Percentiles rank a stretch among this genome's conserved stretches.
These are phyloP conservation scores for Rickenella mellea DNA, from an alignment of 768 basidiomycete genomes.

Conservation along the genomic window DNA sequence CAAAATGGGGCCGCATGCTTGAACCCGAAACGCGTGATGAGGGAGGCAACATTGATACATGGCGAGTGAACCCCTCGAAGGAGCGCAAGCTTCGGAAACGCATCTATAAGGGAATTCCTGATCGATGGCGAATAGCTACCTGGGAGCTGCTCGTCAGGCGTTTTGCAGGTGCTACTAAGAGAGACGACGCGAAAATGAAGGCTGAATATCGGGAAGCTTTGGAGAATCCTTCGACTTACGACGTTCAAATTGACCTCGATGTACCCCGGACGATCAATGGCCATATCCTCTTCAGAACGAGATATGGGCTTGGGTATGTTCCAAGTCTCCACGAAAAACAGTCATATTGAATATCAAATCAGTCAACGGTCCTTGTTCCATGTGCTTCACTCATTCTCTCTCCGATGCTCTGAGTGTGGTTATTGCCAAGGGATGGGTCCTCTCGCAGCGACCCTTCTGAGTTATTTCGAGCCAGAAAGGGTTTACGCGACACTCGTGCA, in stretches of 20 bases:
- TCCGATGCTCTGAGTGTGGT: conserved; percentile 77
- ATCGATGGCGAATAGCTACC: conserved; percentile 87
- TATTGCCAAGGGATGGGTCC: conserved; percentile 99
- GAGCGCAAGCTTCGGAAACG: conserved; percentile 62
- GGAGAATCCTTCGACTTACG: conserved; percentile 79
- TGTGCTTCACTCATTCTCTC: conserved; percentile 85
- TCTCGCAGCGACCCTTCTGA: conserved; percentile 87
- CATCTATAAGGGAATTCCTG: conserved; percentile 93
- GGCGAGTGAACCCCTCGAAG: conserved; percentile 60
- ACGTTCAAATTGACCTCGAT: conserved; percentile 96
- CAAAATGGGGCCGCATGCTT: conserved; percentile 93
- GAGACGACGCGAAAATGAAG: conserved; percentile 26
- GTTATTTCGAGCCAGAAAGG: conserved; percentile 87
- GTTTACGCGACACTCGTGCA: conserved; percentile 78
- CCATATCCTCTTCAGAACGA: conserved; percentile 88
- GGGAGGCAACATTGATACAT: conserved; percentile 69
- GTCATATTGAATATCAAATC: conserved; percentile 1
- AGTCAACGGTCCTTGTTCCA: conserved; percentile 91
- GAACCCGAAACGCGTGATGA: conserved; percentile 54
- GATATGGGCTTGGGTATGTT: conserved; percentile 89
- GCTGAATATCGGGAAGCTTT: conserved; percentile 51
- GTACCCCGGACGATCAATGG: conserved; percentile 94
- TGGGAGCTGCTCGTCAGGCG: conserved; percentile 78
- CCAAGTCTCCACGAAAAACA: conserved; percentile 1
- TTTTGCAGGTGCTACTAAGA: conserved; percentile 27